These are phyloP conservation scores for Gaertneriomyces semiglobifer DNA, from an alignment of 192 early-diverging fungal species.

Conservation along the genomic window DNA sequence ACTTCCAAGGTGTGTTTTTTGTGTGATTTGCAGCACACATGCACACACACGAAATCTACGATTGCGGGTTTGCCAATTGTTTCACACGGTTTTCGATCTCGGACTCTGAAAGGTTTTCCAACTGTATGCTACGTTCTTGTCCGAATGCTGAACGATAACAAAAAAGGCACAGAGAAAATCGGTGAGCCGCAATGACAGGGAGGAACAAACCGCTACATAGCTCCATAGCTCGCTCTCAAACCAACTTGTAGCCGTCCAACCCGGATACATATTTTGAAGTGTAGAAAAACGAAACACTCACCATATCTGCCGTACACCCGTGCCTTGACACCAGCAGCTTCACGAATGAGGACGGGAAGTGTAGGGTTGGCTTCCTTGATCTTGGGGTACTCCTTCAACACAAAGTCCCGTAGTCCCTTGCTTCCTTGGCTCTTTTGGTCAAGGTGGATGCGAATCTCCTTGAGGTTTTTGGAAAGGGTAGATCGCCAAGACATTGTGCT, in stretches of 20 bases:
- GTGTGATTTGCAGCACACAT: slow-evolving; percentile 18
- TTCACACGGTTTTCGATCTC: slow-evolving; percentile 73
- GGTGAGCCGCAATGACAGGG: too few species aligned
- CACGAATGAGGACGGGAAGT: slow-evolving; percentile 87
- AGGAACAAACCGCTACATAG: too few species aligned
- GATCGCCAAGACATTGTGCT: slow-evolving; percentile 29
- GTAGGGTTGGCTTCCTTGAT: slow-evolving; percentile 83
- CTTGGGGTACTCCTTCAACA: slow-evolving; percentile 73
- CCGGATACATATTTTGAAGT: too few species aligned
- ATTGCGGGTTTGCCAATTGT: slow-evolving; percentile 47
- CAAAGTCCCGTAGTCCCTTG: slow-evolving; percentile 81
- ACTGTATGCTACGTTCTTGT: slow-evolving; percentile 69
- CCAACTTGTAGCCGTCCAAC: too few species aligned
- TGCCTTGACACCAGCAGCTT: slow-evolving; percentile 78
- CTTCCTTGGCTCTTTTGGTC: slow-evolving; percentile 75
- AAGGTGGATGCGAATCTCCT: slow-evolving; percentile 89
- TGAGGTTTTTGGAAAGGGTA: slow-evolving; percentile 47
- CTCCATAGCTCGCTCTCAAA: too few species aligned
- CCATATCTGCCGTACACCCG: slow-evolving; percentile 88
- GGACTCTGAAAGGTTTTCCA: slow-evolving; percentile 68
- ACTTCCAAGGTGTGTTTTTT: not conserved
- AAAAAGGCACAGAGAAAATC: too few species aligned
- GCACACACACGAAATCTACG: not conserved
- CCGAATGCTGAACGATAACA: slow-evolving; percentile 63
- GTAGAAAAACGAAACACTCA: slow-evolving; percentile 25